A percentile compares a stretch with the other conserved stretches of the same genome.
phyloP scores from a whole-genome alignment of 345 rosid genomes.

The Brassica juncea region DNA sequence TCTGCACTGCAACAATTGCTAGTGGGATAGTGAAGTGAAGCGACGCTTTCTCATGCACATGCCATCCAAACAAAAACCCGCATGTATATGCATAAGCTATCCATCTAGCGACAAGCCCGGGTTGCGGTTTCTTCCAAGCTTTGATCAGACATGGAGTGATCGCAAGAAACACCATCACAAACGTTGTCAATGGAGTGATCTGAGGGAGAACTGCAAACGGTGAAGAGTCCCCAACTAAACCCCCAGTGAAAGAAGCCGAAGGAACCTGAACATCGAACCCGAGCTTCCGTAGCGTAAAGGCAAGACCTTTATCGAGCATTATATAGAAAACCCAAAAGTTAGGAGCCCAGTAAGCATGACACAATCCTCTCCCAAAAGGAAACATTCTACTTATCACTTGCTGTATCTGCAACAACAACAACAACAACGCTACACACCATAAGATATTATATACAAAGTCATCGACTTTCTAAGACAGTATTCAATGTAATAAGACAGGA shows the following conservation, averaged over 20 bases:
- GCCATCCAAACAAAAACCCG: slow-evolving; percentile 96
- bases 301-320: slow-evolving; percentile 68
- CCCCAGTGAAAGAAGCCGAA: slow-evolving; percentile 84
- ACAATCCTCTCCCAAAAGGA: slow-evolving; percentile 97
- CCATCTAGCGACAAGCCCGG: slow-evolving; percentile 61
- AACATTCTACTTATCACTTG: slow-evolving; percentile 80
- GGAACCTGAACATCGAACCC: slow-evolving; percentile 57
- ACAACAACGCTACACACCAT: not conserved
- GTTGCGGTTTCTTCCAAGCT: slow-evolving; percentile 73
- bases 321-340: slow-evolving; percentile 96
- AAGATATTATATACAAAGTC: not conserved
- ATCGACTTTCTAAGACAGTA: not conserved
- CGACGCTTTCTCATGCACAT: slow-evolving; percentile 96
- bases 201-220: slow-evolving; percentile 76
- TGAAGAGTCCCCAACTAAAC: slow-evolving; percentile 79
- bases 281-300: slow-evolving; percentile 56
- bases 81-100: slow-evolving; percentile 82
- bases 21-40: slow-evolving; percentile 87
- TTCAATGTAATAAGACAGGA: not conserved
- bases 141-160: slow-evolving; percentile 73
- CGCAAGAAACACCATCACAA: slow-evolving; percentile 71
- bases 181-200: slow-evolving; percentile 72
- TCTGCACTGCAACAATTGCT: slow-evolving; percentile 69
- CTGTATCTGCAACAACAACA: slow-evolving; percentile 63
- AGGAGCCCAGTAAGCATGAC: slow-evolving; percentile 98